These are phyloP conservation scores for Phoenix dactylifera DNA, from an alignment of 176 grass and related monocot genomes.

Conservation along the genomic window DNA sequence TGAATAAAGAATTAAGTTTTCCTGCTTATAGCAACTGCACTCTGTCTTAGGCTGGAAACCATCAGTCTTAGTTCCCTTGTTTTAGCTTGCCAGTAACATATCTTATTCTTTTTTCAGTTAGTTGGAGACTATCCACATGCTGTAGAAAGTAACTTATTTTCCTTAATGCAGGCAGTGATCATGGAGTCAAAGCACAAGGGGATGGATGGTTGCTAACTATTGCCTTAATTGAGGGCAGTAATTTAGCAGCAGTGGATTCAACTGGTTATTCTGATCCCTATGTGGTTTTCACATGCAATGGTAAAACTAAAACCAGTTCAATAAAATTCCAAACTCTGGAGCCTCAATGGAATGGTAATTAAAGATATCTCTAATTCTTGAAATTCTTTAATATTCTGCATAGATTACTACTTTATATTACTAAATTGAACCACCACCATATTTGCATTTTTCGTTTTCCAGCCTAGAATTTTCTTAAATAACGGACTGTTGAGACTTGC, in stretches of 20 bases:
- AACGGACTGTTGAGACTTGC: too few species aligned
- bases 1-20: too few species aligned
- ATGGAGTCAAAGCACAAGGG: conserved; percentile 77
- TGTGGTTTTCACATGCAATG: conserved; percentile 90
- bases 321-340: conserved; percentile 82
- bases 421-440: too few species aligned
- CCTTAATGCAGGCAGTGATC: conserved; percentile 55
- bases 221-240: conserved; percentile 75
- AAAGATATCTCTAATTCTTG: not conserved
- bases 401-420: not conserved
- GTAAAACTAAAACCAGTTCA: conserved; percentile 86
- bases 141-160: conserved; percentile 9
- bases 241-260: conserved; percentile 65
- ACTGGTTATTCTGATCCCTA: conserved; percentile 84
- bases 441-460: too few species aligned
- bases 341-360: conserved; percentile 88
- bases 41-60: too few species aligned
- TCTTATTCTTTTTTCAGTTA: too few species aligned
- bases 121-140: too few species aligned
- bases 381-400: conserved; percentile 19
- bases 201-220: conserved; percentile 90
- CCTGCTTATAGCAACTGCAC: too few species aligned
- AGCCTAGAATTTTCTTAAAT: too few species aligned
- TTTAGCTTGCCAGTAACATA: too few species aligned
- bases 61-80: too few species aligned